phyloP scores from a whole-genome alignment of 140 eudicot genomes.

The Ambrosia hybrid region DNA sequence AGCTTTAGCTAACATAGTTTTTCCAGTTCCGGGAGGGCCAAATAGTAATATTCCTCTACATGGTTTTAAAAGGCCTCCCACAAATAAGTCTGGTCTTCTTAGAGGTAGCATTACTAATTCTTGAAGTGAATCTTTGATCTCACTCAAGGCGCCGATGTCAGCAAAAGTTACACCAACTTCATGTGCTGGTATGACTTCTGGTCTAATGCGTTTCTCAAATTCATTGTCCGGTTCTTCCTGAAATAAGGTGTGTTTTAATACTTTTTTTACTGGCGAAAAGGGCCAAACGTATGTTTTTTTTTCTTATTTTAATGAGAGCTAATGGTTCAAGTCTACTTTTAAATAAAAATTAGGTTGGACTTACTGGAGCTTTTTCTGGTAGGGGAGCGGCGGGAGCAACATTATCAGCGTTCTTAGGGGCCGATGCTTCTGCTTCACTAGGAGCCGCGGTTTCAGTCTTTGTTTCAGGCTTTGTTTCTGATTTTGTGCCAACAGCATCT shows the following conservation, averaged over 20 bases:
- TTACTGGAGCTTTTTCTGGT: no score
- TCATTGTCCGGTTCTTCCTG: constrained; percentile 95
- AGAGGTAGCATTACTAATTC: constrained; percentile 94
- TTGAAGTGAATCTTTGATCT: constrained; percentile 84
- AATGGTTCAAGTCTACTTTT: not conserved
- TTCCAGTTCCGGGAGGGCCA: constrained; percentile 99
- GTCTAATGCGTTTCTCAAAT: constrained; percentile 88
- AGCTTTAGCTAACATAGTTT: constrained; percentile 97
- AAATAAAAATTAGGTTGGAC: no score
- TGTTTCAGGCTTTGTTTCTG: constrained; percentile 46
- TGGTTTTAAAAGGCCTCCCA: constrained; percentile 90
- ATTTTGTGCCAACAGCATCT: constrained; percentile 33
- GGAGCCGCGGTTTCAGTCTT: constrained; percentile 30
- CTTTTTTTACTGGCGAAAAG: not conserved
- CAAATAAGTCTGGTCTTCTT: constrained; percentile 81
- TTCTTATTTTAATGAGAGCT: not conserved
- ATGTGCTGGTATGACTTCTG: constrained; percentile 86
- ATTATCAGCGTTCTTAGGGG: constrained; percentile 46
- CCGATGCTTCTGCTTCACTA: constrained; percentile 41
- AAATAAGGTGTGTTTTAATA: not conserved
- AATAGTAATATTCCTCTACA: constrained; percentile 86
- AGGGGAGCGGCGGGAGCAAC: constrained; percentile 39
- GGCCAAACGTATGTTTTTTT: not conserved
- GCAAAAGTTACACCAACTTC: constrained; percentile 78
- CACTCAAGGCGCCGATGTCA: constrained; percentile 79